Evolutionary conservation across 140 eudicot species (phyloP), one percentile per base, ranked within the genome.

Genomic region (Senecio squalidus): DNA sequence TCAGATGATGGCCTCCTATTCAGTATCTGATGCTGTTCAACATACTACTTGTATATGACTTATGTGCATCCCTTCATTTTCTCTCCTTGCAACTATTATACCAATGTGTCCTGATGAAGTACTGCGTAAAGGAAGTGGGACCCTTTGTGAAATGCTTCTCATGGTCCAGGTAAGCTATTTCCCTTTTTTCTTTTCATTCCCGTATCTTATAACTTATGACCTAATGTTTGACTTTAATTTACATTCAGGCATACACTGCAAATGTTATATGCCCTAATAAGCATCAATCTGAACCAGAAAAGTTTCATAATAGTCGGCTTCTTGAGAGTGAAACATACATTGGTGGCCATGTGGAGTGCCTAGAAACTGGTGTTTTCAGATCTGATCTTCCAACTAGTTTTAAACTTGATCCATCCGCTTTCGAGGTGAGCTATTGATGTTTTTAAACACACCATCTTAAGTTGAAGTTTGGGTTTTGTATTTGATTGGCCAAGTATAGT

Each of bases 61-160:
- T 93, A 93, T 58, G 95, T 93, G 36, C 99, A 93, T 72, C 99
- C 99, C 38, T 93, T 93, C 64, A 93, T 93, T 27, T 93, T 93
- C 83, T 93, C 99, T 55, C 94, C n/a, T 93, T 26, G 99, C 95
- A 60, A 93, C 99, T 65, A 93, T 93, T 25, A 88, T 93, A 57
- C 99, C 99, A 40, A 93, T 93, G 99, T 84, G 90, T 20, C 99
- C 99, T 33, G 99, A 93, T 69, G 96, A 93, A 71, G 99, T 93
- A 25, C 72, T 93, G 81, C 84, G 99, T 6, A 93, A 88, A 82
- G 99, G 99, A 80, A 93, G 99, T 76, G 99, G 99, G 69, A 93
- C 99, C 56, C 86, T 93, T 2, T 93, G 99, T 78, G 99, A 93
- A 78, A 82, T 93, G 99, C 96, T 93, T 75, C 92, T 93, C 56